Base-by-base conservation (phyloP, 2,329 filamentous ascomycete species). In the Exophiala calicioides region DNA sequence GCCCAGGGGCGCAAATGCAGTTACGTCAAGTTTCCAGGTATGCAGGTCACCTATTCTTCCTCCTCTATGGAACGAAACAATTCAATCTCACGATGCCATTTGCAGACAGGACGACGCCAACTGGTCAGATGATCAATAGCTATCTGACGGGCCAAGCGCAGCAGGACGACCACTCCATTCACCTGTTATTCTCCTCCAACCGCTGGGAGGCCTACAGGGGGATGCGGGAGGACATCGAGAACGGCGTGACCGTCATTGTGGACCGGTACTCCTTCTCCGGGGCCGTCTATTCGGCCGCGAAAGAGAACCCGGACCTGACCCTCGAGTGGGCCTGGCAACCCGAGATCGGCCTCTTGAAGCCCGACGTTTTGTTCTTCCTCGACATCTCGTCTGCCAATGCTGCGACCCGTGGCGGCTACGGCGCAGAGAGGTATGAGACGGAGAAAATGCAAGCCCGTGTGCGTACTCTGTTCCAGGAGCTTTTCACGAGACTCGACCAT, bases 201-300 rank as follows among this genome's bases (percentile, higher is more conserved):
- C 79, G 90, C 36, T 95, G 90, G 90, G 90, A 95, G 63, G 66
- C 73, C 30, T 68, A 70, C 10, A 62, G 62, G 20, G 60, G 60
- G 32, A 74, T 76, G 26, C 60, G 67, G 24, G 50, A 64, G 27
- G 66, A 72, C 42, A 72, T 96, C 4, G 69, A 73, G 1, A 66
- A 73, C 1, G 90, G 91, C 6, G 83, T 77, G 15, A 93, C 82
- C 0, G 77, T 98, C 23, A 75, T 98, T 29, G 84, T 91, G 57
- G 93, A 98, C 68, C 84, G 93, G 36, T 98, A 97, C 72, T 95
- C 94, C 65, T 91, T 95, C 73, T 93, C 87, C 15, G 93, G 93
- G 43, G 87, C 90, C 47, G 89, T 96, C 38, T 98, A 97, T 72
- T 89, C 85, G 18, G 88, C 89, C 0, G 91, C 93, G 3, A 97